A percentile compares a stretch with the other conserved stretches of the same genome.
phyloP scores from a whole-genome alignment of 2,329 filamentous ascomycete species.

The Pseudogymnoascus sp. region DNA sequence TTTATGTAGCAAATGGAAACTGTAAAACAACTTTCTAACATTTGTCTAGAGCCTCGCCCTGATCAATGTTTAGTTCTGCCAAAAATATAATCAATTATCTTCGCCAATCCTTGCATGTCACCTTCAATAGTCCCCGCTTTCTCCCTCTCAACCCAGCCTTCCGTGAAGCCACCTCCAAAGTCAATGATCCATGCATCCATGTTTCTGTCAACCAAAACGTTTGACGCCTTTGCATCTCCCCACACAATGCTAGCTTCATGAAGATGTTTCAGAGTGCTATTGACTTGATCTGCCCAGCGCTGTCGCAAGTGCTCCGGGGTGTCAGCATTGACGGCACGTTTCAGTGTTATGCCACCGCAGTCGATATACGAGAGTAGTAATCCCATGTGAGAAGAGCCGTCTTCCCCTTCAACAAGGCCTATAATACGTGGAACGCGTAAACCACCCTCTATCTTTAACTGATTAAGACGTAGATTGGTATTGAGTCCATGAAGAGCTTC shows the following conservation, averaged over 20 bases:
- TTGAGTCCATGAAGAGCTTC: neutral
- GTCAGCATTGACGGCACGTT: neutral
- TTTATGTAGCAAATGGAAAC: neutral
- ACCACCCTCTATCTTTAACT: neutral
- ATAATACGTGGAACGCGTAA: neutral
- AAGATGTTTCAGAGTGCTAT: slow-evolving; percentile 11
- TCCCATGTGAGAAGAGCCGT: neutral
- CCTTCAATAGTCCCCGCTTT: slow-evolving; percentile 18
- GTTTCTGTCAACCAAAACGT: slow-evolving; percentile 18
- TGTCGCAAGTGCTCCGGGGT: neutral
- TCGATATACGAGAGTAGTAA: neutral
- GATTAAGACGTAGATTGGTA: neutral
- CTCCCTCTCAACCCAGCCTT: slow-evolving; percentile 17
- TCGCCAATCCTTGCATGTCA: slow-evolving; percentile 17
- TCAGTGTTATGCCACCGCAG: neutral
- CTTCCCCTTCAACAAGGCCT: neutral
- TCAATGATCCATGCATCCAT: slow-evolving; percentile 20
- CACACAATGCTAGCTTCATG: slow-evolving; percentile 17
- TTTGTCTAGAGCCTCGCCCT: neutral
- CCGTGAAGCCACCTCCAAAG: slow-evolving; percentile 20
- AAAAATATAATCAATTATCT: slow-evolving; percentile 9
- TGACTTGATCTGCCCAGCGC: slow-evolving; percentile 15
- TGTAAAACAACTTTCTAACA: neutral
- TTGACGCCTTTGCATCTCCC: slow-evolving; percentile 21
- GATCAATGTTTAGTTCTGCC: neutral